A percentile compares a stretch with the other conserved stretches of the same genome.
These are phyloP conservation scores for Melanopsichium pennsylvanicum DNA, from an alignment of 1,284 basidiomycete genomes.

Conservation along the genomic window DNA sequence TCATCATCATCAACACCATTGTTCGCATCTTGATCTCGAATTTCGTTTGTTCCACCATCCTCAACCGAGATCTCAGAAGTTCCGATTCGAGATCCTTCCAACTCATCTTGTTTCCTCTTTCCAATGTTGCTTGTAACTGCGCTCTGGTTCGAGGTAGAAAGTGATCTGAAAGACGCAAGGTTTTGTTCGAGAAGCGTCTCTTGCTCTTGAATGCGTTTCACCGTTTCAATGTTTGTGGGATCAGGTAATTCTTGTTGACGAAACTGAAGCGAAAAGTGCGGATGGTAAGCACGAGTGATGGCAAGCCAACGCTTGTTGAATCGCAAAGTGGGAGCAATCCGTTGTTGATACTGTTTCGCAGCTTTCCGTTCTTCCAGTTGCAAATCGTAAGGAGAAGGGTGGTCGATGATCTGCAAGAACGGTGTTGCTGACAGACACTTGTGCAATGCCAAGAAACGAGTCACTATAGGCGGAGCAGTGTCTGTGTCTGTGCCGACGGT, in stretches of 20 bases:
- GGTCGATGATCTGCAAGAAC: conserved; percentile 71
- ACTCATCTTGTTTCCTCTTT: conserved; percentile 67
- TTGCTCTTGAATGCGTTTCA: no score
- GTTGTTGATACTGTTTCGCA: conserved; percentile 8
- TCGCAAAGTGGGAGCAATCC: conserved; percentile 64
- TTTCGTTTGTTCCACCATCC: no score
- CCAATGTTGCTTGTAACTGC: conserved; percentile 36
- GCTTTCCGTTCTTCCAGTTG: conserved; percentile 20
- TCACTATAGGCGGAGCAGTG: conserved; percentile 68
- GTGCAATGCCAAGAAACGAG: conserved; percentile 88
- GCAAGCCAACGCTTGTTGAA: conserved; percentile 91
- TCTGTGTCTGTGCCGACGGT: background rate
- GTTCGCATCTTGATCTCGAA: no score
- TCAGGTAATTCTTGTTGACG: conserved; percentile 73
- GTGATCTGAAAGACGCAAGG: conserved; percentile 71
- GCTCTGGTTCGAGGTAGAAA: no score
- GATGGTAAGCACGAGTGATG: conserved; percentile 84
- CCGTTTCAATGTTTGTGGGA: no score
- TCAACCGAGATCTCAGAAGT: background rate
- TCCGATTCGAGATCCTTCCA: conserved; percentile 3
- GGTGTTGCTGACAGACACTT: conserved; percentile 84
- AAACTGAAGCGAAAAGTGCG: conserved; percentile 73
- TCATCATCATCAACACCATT: background rate
- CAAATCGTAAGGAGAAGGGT: conserved; percentile 29
- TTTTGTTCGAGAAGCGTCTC: conserved; percentile 76